Evolutionary conservation across 768 basidiomycete species (phyloP).

Genomic region (Macrolepiota dolichaula): DNA sequence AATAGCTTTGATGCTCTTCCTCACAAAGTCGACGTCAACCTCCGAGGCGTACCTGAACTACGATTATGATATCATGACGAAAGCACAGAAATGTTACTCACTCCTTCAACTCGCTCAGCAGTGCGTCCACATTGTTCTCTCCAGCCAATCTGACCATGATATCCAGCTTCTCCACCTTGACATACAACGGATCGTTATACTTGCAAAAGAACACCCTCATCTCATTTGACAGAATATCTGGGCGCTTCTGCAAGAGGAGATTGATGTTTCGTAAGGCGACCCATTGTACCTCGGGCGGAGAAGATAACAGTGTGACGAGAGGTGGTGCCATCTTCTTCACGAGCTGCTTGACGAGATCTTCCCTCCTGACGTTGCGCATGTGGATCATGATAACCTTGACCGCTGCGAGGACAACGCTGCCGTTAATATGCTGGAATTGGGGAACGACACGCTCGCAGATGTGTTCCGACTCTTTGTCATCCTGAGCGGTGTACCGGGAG

Average conservation of each 20-base stretch:
- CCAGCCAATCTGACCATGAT: constrained; percentile 94
- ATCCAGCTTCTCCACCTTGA: constrained; percentile 97
- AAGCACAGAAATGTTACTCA: constrained; percentile 33
- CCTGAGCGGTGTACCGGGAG: constrained; percentile 75
- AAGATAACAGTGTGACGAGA: constrained; percentile 89
- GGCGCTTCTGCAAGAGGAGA: constrained; percentile 88
- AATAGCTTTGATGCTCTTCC: constrained; percentile 92
- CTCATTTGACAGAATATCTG: constrained; percentile 89
- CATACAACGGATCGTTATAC: constrained; percentile 98
- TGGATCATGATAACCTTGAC: constrained; percentile 99
- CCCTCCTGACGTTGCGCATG: constrained; percentile 76
- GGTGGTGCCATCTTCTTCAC: constrained; percentile 98
- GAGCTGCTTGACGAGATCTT: constrained; percentile 81
- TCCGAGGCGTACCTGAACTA: constrained; percentile 83
- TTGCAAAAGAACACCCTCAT: constrained; percentile 99
- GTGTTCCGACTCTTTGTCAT: constrained; percentile 96
- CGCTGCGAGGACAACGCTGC: constrained; percentile 93
- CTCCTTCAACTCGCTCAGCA: constrained; percentile 96
- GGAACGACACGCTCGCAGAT: constrained; percentile 98
- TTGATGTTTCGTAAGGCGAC: constrained; percentile 97
- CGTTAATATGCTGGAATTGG: constrained; percentile 97
- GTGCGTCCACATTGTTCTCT: constrained; percentile 91
- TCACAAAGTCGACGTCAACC: constrained; percentile 97
- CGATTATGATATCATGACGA: neutral
- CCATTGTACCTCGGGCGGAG: constrained; percentile 98